Evolutionary conservation across 192 early-diverging fungal species (phyloP), one percentile per base, ranked within the genome.

Genomic region (Fimicolochytrium jonesii): DNA sequence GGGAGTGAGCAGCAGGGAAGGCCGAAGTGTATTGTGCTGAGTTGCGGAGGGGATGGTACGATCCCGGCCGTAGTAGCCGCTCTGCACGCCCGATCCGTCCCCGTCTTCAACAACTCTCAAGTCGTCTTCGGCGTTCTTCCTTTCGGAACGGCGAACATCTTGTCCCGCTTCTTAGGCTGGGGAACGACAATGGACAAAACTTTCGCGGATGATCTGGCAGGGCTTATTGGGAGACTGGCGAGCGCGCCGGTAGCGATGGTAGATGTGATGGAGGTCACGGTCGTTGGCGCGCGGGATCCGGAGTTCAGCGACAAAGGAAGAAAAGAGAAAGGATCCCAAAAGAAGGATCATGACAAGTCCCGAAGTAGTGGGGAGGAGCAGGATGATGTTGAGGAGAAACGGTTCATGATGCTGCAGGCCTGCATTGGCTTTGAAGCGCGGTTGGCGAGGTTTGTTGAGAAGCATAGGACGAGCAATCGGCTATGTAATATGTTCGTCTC

Each of bases 141-240:
- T 25, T 62, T 62, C 52, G 60, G 60, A 7, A 62, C 60, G 6
- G 60, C 60, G 33, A 62, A 62, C 36, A 62, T 62, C 17, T 35
- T 62, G 17, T 28, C 60, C 13, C 45, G 48, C 13, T 62, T 62
- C 52, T 18, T 51, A 6, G 60, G 60, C n/a, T 62, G 60, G 60
- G 60, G 60, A 25, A 13, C 39, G 17, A 28, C 47, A 22, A 62
- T 41, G 47, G 18, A 28, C 17, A 31, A 34, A 18, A 45, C 18
- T 6, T 62, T 44, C 31, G 30, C 52, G 0, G 60, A 62, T 35
- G 34, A 39, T 17, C 43, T 62, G 10, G 22, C 45, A 5, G 18
- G 20, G 7, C 31, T 52, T 13, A 2, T 62, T 11, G 20, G 25
- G 6, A 31, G 20, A 28, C 7, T 62, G 15, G 25, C 36, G 15